These are phyloP conservation scores for Blastocystis sp. DNA, from an alignment of 352 stramenopile genomes.

Conservation along the genomic window DNA sequence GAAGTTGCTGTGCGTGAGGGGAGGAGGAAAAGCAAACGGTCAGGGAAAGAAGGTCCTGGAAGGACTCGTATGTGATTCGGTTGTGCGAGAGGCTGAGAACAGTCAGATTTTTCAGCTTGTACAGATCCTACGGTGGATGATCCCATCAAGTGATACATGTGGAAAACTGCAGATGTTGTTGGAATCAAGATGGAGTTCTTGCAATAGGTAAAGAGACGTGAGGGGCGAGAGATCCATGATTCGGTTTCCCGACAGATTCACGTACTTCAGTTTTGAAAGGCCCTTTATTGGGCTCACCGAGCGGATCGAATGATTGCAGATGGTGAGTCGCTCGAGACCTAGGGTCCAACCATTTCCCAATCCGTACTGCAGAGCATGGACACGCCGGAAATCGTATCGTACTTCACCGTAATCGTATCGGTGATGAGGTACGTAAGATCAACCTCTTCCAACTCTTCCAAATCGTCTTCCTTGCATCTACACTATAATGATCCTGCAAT, in stretches of 20 bases:
- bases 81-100: constrained; percentile 26
- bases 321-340: constrained; percentile 40
- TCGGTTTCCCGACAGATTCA: constrained; percentile 20
- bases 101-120: constrained; percentile 32
- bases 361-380: not conserved
- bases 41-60: constrained; percentile 40
- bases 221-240: constrained; percentile 26
- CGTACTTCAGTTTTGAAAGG: constrained; percentile 12
- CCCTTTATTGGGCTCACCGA: not conserved
- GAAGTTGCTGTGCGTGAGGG: not conserved
- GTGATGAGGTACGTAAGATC: constrained; percentile 17
- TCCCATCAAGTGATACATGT: not conserved
- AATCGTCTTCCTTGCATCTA: constrained; percentile 35
- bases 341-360: not conserved
- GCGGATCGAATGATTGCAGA: not conserved
- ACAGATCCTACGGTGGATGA: constrained; percentile 17
- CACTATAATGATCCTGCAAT: not conserved
- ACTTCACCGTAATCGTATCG: constrained; percentile 1
- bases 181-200: constrained; percentile 24
- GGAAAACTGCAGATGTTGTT: constrained; percentile 22
- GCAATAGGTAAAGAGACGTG: not conserved
- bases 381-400: not conserved
- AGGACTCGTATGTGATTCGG: constrained; percentile 18
- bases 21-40: not conserved
- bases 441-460: constrained; percentile 29